Evolutionary conservation across 257 asterid genomes (phyloP).

Genomic region (Marsdenia floribunda): DNA sequence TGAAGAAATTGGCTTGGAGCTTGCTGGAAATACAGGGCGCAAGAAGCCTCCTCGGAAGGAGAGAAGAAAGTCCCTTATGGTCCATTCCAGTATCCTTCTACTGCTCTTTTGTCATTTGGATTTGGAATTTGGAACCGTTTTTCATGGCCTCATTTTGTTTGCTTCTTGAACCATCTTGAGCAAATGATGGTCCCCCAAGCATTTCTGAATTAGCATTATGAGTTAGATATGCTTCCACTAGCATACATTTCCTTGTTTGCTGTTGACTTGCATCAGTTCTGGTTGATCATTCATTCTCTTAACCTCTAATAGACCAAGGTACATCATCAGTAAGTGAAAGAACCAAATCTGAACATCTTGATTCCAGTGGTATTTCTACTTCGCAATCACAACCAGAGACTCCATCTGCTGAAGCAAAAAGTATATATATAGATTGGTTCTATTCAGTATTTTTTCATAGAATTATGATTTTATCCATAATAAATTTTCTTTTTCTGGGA

Average conservation of each 20-base stretch:
- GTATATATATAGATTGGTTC: slow-evolving; percentile 22
- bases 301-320: slow-evolving; percentile 52
- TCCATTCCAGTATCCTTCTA: slow-evolving; percentile 70
- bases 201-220: background rate
- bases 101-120: slow-evolving; percentile 2
- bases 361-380: slow-evolving; percentile 39
- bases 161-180: slow-evolving; percentile 1
- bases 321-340: slow-evolving; percentile 33
- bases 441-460: background rate
- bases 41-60: slow-evolving; percentile 74
- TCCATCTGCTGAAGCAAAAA: slow-evolving; percentile 38
- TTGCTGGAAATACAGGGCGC: slow-evolving; percentile 37
- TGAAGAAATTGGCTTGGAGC: slow-evolving; percentile 38
- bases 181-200: slow-evolving; percentile 1
- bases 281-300: slow-evolving; percentile 32
- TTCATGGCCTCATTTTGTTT: slow-evolving; percentile 10
- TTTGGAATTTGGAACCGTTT: background rate
- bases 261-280: background rate
- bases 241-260: background rate
- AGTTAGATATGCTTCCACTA: background rate
- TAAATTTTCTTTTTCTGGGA: too few species aligned
- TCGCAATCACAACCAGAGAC: slow-evolving; percentile 28
- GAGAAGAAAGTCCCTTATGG: slow-evolving; percentile 49
- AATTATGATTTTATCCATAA: background rate
- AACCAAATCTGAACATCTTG: slow-evolving; percentile 30